A percentile compares a stretch with the other conserved stretches of the same genome.
Conservation (phyloP, 2,329 filamentous ascomycete genomes). For the Fusarium nurragi region DNA sequence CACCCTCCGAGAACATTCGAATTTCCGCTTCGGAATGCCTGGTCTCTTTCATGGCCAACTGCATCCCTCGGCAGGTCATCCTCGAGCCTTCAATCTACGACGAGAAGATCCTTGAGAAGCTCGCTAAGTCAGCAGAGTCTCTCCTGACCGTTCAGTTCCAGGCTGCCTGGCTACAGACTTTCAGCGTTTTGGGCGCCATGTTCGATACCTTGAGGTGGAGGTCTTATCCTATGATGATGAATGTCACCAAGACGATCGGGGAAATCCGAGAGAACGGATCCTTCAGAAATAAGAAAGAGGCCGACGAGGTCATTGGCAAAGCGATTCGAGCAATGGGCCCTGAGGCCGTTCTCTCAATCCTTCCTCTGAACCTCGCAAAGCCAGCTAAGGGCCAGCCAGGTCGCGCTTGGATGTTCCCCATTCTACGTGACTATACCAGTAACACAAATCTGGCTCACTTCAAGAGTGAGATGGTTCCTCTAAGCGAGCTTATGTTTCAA, state of each 20-base stretch:
- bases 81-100: constrained; percentile 91
- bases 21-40: constrained; percentile 95
- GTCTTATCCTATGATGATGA: constrained; percentile 78
- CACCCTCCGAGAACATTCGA: constrained; percentile 90
- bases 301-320: constrained; percentile 87
- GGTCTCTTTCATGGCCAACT: constrained; percentile 91
- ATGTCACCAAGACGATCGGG: constrained; percentile 80
- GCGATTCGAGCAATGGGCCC: constrained; percentile 92
- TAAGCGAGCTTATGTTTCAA: constrained; percentile 92
- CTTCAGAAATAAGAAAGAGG: constrained; percentile 94
- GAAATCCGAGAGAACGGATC: constrained; percentile 88
- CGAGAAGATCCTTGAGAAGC: constrained; percentile 85
- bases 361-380: constrained; percentile 86
- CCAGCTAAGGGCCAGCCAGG: constrained; percentile 82
- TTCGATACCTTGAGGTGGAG: constrained; percentile 90
- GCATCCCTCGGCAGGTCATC: constrained; percentile 83
- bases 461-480: constrained; percentile 82
- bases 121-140: constrained; percentile 76
- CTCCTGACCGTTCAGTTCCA: constrained; percentile 92
- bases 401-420: constrained; percentile 92
- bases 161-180: constrained; percentile 93
- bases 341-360: constrained; percentile 79
- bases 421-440: constrained; percentile 87
- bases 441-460: constrained; percentile 92
- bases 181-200: constrained; percentile 85